Conservation (phyloP, 306 rosid genomes). For the Arachis stenosperma region DNA sequence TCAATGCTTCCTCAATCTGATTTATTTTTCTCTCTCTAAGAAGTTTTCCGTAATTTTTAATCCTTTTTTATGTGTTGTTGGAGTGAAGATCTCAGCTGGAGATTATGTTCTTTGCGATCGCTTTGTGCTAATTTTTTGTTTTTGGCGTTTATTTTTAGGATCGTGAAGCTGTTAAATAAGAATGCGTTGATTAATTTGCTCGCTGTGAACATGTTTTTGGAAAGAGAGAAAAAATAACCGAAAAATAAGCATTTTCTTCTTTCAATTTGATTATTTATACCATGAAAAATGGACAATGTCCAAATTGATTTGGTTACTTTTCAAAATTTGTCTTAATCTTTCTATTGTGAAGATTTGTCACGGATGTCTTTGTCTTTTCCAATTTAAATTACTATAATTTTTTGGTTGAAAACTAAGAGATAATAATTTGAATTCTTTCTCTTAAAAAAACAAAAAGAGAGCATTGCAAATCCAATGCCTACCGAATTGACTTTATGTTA, state of each 20-base stretch:
- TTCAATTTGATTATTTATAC: slow-evolving; percentile 4
- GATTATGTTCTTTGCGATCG: slow-evolving; percentile 37
- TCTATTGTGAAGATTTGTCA: slow-evolving; percentile 5
- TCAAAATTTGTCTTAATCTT: slow-evolving; percentile 21
- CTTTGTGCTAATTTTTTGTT: background rate
- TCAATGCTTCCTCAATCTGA: no score
- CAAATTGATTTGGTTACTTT: slow-evolving; percentile 35
- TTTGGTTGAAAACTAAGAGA: slow-evolving; percentile 18
- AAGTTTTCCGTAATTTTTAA: background rate
- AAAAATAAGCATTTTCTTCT: background rate
- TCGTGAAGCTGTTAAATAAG: slow-evolving; percentile 3
- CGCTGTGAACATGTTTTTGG: background rate
- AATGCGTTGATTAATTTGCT: slow-evolving; percentile 27
- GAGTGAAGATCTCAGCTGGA: slow-evolving; percentile 36
- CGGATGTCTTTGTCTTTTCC: background rate
- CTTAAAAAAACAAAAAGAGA: no score
- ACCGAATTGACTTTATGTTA: slow-evolving; percentile 1
- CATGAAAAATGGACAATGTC: slow-evolving; percentile 34
- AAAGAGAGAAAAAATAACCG: background rate
- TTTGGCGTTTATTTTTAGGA: background rate
- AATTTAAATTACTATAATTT: background rate
- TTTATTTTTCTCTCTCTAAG: background rate
- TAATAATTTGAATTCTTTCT: background rate
- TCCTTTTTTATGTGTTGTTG: background rate
- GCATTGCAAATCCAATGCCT: slow-evolving; percentile 4